phyloP scores from a whole-genome alignment of 495 filamentous ascomycete genomes.

The Penicillium subrubescens region DNA sequence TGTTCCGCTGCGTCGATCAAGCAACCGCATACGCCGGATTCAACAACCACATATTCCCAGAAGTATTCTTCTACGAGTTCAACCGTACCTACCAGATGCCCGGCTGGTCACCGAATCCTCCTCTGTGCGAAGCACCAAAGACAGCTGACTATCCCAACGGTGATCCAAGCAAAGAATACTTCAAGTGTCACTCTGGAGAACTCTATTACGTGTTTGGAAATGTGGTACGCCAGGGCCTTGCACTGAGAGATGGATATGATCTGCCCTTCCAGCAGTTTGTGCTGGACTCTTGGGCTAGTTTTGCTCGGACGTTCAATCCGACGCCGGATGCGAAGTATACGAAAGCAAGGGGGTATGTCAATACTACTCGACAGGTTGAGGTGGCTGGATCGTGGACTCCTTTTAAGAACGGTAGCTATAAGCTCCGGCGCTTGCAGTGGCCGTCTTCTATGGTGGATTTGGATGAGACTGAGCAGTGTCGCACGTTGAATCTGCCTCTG shows the following conservation, averaged over 20 bases:
- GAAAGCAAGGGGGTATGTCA: constrained; percentile 23
- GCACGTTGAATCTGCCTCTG: constrained; percentile 15
- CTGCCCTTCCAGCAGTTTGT: constrained; percentile 30
- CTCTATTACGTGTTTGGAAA: constrained; percentile 31
- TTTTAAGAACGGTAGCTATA: constrained; percentile 9
- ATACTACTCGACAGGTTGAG: constrained; percentile 19
- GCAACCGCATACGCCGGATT: constrained; percentile 26
- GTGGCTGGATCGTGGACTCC: constrained; percentile 14
- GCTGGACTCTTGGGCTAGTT: constrained; percentile 32
- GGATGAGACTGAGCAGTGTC: constrained; percentile 22
- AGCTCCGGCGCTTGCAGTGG: constrained; percentile 22
- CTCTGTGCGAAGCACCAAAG: constrained; percentile 25
- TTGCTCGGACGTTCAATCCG: constrained; percentile 23
- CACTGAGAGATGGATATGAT: constrained; percentile 28
- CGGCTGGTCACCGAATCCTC: constrained; percentile 30
- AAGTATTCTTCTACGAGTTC: constrained; percentile 31
- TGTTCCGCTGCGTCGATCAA: constrained; percentile 33
- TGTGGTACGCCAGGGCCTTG: constrained; percentile 17
- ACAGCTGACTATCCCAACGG: constrained; percentile 24
- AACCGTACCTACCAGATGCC: constrained; percentile 33
- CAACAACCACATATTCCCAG: constrained; percentile 24
- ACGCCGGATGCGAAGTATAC: constrained; percentile 20
- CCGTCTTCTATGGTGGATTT: constrained; percentile 18
- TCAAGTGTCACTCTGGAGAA: constrained; percentile 34
- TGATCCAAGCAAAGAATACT: constrained; percentile 30